phyloP scores from a whole-genome alignment of 768 basidiomycete genomes.

The Dentipellis sp. region DNA sequence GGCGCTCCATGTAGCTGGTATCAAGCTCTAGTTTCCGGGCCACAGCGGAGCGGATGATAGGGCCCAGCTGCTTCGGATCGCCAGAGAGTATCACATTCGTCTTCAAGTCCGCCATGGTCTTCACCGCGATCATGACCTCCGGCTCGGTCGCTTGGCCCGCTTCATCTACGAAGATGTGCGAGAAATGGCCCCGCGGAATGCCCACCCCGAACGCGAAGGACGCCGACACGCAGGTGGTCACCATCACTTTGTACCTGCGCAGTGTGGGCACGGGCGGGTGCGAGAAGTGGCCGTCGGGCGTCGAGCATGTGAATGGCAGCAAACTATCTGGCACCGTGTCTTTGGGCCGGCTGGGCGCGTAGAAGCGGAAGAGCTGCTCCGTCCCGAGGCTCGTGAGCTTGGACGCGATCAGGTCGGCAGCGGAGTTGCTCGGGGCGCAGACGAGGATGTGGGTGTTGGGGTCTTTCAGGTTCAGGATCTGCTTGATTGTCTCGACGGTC shows the following conservation, averaged over 20 bases:
- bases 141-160: slow-evolving; percentile 69
- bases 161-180: slow-evolving; percentile 64
- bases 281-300: slow-evolving; percentile 30
- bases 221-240: slow-evolving; percentile 58
- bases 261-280: slow-evolving; percentile 35
- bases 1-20: slow-evolving; percentile 51
- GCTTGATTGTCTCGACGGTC: slow-evolving; percentile 51
- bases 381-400: slow-evolving; percentile 28
- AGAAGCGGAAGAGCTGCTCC: slow-evolving; percentile 43
- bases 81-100: slow-evolving; percentile 60
- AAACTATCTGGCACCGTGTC: slow-evolving; percentile 30
- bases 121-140: slow-evolving; percentile 52
- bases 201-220: slow-evolving; percentile 48
- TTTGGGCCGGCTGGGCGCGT: slow-evolving; percentile 41
- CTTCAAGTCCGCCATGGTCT: slow-evolving; percentile 40
- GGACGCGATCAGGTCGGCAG: slow-evolving; percentile 49
- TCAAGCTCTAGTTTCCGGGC: slow-evolving; percentile 50
- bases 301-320: slow-evolving; percentile 27
- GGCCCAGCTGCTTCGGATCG: slow-evolving; percentile 66
- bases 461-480: slow-evolving; percentile 32
- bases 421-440: slow-evolving; percentile 62
- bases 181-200: slow-evolving; percentile 50
- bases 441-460: slow-evolving; percentile 42
- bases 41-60: slow-evolving; percentile 50
- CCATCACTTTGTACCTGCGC: slow-evolving; percentile 40